Percentiles rank a stretch among this genome's conserved stretches.
Evolutionary conservation across 192 early-diverging fungal genomes (phyloP).

Genomic region (Lobosporangium transversale): DNA sequence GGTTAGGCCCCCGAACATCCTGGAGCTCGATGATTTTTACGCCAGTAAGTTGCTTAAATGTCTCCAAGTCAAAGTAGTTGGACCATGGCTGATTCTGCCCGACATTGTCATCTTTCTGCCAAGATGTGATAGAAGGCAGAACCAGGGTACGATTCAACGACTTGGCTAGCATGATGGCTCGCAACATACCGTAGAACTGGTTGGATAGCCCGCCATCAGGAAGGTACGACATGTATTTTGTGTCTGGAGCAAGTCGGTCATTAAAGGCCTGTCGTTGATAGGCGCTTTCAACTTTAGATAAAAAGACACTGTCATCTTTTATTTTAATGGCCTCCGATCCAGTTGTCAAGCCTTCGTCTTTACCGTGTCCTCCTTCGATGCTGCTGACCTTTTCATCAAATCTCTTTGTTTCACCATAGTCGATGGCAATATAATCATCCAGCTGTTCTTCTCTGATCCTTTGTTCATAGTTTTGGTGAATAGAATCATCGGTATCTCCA

Average conservation of each 20-base stretch:
- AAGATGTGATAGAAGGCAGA: slow-evolving; percentile 29
- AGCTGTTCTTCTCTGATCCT: too few relatives aligned
- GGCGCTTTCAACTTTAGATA: background rate
- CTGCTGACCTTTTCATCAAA: too few relatives aligned
- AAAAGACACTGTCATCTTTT: slow-evolving; percentile 17
- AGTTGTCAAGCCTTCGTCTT: too few relatives aligned
- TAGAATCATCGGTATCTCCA: too few relatives aligned
- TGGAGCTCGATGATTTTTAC: slow-evolving; percentile 30
- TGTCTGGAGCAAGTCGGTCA: slow-evolving; percentile 3
- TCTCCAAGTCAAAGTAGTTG: slow-evolving; percentile 33
- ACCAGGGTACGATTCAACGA: slow-evolving; percentile 32
- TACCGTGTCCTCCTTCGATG: too few relatives aligned
- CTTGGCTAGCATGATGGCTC: slow-evolving; percentile 36
- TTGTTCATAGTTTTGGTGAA: too few relatives aligned
- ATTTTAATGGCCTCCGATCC: slow-evolving; percentile 24
- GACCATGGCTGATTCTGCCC: slow-evolving; percentile 42
- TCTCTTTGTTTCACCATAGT: too few relatives aligned
- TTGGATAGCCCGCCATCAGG: slow-evolving; percentile 22
- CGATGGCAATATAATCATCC: too few relatives aligned
- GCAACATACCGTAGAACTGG: slow-evolving; percentile 43
- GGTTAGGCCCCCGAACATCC: slow-evolving; percentile 4
- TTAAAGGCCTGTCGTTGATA: background rate
- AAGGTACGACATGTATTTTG: slow-evolving; percentile 34
- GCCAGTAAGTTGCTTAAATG: slow-evolving; percentile 40
- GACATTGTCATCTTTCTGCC: background rate